A percentile compares a stretch with the other conserved stretches of the same genome.
Conservation (phyloP, 2,329 filamentous ascomycete species). For the Colletotrichum aenigma region DNA sequence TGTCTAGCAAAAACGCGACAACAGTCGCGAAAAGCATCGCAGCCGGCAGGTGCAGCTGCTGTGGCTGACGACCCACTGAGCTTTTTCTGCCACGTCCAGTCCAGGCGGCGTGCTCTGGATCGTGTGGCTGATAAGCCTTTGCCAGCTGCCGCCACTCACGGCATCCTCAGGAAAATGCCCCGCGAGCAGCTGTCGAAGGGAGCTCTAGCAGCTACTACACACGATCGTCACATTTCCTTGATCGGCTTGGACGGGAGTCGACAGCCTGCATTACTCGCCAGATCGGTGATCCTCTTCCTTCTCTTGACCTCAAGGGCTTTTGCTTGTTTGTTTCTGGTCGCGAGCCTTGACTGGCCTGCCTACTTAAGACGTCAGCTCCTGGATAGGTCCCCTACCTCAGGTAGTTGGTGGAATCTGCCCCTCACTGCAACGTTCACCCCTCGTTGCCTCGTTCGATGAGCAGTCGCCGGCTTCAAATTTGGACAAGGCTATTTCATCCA, state of each 20-base stretch:
- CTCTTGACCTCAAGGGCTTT: not conserved
- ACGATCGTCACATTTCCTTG: not conserved
- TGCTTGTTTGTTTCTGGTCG: not conserved
- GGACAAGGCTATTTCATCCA: not conserved
- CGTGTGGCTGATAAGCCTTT: not conserved
- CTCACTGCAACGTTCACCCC: not conserved
- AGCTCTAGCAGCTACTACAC: not conserved
- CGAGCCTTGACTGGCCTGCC: not conserved
- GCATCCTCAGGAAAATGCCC: not conserved
- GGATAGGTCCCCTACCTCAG: not conserved
- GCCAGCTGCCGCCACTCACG: not conserved
- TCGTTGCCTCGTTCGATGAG: not conserved
- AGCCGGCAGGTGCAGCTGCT: not conserved
- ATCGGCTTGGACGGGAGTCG: not conserved
- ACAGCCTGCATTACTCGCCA: not conserved
- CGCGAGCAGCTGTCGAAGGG: not conserved
- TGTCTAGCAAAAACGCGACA: constrained; percentile 17
- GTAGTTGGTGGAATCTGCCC: not conserved
- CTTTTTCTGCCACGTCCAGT: not conserved
- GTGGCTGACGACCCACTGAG: not conserved
- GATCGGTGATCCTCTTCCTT: not conserved
- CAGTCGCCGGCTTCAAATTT: not conserved
- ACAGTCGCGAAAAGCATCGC: constrained; percentile 16
- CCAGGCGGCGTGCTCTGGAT: not conserved
- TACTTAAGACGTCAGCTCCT: not conserved